Evolutionary conservation across 108 stramenopile species (phyloP).

Genomic region (Schizochytrium sp.): DNA sequence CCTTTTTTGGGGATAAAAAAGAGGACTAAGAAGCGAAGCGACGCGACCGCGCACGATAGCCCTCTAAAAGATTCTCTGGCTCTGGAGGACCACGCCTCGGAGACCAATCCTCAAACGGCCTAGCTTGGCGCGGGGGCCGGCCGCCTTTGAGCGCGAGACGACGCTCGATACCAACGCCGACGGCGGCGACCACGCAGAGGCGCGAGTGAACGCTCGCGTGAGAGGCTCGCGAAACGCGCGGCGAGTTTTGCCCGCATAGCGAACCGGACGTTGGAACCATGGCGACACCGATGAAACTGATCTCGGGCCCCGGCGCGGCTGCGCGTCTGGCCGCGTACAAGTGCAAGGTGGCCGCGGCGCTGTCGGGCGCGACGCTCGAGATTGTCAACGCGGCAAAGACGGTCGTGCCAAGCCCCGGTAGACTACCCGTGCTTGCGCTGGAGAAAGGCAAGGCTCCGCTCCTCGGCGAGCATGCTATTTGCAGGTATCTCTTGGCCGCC

Average conservation of each 20-base stretch:
- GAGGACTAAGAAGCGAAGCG: no score
- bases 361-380: not conserved
- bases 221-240: no score
- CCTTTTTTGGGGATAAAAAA: no score
- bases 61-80: no score
- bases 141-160: no score
- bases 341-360: conserved; percentile 10
- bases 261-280: not conserved
- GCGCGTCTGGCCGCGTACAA: not conserved
- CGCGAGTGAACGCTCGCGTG: no score
- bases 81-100: no score
- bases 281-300: not conserved
- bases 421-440: not conserved
- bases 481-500: not conserved
- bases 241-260: not conserved
- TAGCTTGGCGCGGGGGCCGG: no score
- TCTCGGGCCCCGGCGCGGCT: not conserved
- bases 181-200: no score
- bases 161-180: no score
- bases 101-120: no score
- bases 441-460: not conserved
- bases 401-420: not conserved
- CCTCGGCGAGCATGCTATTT: not conserved
- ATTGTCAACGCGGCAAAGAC: not conserved
- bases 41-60: no score